Evolutionary conservation across 768 basidiomycete genomes (phyloP).

Genomic region (Dioszegia aurantiaca): DNA sequence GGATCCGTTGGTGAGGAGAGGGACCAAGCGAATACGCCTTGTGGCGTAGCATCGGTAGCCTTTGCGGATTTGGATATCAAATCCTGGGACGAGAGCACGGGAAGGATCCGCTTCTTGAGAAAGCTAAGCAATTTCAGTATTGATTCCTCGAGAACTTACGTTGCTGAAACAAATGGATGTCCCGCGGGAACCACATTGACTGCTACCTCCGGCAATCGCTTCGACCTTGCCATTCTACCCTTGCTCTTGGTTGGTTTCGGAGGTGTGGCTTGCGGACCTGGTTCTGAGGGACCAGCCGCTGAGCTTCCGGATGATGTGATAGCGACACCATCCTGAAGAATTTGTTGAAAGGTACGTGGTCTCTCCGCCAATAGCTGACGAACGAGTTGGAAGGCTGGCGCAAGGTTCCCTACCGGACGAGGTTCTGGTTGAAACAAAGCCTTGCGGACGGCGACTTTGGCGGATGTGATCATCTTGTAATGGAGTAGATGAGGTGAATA

Average conservation of each 20-base stretch:
- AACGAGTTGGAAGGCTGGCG: conserved; percentile 21
- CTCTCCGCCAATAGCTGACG: conserved; percentile 17
- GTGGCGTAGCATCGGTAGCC: conserved; percentile 15
- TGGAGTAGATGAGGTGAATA: conserved; percentile 4
- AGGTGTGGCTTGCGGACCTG: background rate
- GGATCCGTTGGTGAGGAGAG: background rate
- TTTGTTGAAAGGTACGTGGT: conserved; percentile 22
- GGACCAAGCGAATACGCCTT: conserved; percentile 5
- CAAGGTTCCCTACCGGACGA: background rate
- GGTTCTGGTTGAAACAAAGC: background rate
- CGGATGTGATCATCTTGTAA: no score
- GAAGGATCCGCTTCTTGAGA: conserved; percentile 33
- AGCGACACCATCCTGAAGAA: conserved; percentile 16
- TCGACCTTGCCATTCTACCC: background rate
- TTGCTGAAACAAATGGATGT: conserved; percentile 37
- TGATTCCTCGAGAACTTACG: conserved; percentile 27
- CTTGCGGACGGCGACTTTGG: background rate
- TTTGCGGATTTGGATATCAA: conserved; percentile 27
- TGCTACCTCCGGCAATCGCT: conserved; percentile 10
- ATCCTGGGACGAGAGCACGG: conserved; percentile 31
- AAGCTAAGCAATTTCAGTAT: conserved; percentile 19
- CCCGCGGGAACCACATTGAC: conserved; percentile 28
- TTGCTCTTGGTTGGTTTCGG: conserved; percentile 2
- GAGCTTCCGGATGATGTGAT: background rate
- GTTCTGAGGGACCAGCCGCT: background rate